A percentile compares a stretch with the other conserved stretches of the same genome.
Conservation (phyloP, 2,329 filamentous ascomycete genomes). For the Aspergillus spinulosporus region DNA sequence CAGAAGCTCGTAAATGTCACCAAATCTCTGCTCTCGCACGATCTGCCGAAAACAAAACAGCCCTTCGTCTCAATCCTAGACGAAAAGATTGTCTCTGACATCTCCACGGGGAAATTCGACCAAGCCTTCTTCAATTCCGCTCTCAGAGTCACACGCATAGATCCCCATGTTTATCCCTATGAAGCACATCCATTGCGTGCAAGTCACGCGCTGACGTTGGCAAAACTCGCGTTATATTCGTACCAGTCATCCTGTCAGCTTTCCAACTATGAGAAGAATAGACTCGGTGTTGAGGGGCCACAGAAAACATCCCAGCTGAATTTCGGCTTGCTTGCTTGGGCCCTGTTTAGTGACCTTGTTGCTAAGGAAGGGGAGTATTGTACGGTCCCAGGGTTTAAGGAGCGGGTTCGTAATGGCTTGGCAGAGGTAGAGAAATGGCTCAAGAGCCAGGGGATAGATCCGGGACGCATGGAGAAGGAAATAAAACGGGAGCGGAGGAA, state of each 20-base stretch:
- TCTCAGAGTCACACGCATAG: constrained; percentile 53
- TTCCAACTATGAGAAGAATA: too few species aligned
- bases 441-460: constrained; percentile 28
- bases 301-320: constrained; percentile 20
- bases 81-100: constrained; percentile 52
- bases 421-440: constrained; percentile 31
- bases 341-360: constrained; percentile 33
- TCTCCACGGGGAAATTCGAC: constrained; percentile 46
- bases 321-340: constrained; percentile 37
- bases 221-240: constrained; percentile 31
- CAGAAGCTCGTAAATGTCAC: constrained; percentile 42
- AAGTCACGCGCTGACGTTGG: constrained; percentile 45
- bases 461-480: constrained; percentile 22
- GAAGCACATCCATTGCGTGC: constrained; percentile 56
- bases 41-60: constrained; percentile 54
- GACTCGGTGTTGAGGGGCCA: too few species aligned
- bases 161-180: constrained; percentile 53
- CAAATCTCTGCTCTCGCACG: constrained; percentile 38
- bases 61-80: constrained; percentile 51
- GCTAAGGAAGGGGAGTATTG: constrained; percentile 27
- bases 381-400: constrained; percentile 33
- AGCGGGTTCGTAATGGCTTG: constrained; percentile 28
- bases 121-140: constrained; percentile 53
- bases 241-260: constrained; percentile 18
- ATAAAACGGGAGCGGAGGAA: constrained; percentile 51